Evolutionary conservation across 148 eudicot genomes (phyloP).

Genomic region (Selenicereus undatus): DNA sequence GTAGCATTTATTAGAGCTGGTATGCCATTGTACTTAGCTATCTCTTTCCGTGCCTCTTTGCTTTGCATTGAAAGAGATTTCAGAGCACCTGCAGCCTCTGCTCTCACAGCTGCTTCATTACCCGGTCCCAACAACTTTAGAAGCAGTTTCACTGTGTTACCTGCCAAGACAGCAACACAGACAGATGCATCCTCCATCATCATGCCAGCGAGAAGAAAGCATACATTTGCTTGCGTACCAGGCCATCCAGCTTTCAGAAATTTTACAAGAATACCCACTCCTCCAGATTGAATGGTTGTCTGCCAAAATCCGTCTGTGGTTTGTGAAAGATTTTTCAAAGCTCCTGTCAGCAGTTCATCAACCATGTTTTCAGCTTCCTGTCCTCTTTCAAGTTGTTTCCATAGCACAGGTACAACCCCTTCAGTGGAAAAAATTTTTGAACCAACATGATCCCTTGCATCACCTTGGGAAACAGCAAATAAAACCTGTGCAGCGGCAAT

Average conservation of each 20-base stretch:
- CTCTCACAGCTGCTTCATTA: conserved; percentile 87
- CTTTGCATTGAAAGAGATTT: conserved; percentile 94
- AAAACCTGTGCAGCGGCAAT: conserved; percentile 92
- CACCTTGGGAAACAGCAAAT: conserved; percentile 94
- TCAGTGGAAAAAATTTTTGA: conserved; percentile 98
- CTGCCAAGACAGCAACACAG: conserved; percentile 65
- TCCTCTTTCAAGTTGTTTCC: conserved; percentile 81
- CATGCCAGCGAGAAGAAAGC: conserved; percentile 87
- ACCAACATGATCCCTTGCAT: conserved; percentile 90
- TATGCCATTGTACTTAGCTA: conserved; percentile 77
- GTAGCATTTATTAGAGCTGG: conserved; percentile 96
- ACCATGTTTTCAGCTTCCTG: conserved; percentile 68
- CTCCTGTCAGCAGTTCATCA: conserved; percentile 84
- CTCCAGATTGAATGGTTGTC: conserved; percentile 83
- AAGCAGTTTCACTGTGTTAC: conserved; percentile 78
- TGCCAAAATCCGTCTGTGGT: conserved; percentile 89
- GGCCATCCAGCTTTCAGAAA: conserved; percentile 67
- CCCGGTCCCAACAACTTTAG: conserved; percentile 90
- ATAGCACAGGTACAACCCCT: conserved; percentile 95
- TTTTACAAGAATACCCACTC: conserved; percentile 79
- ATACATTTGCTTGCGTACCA: conserved; percentile 85
- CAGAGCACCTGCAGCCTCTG: conserved; percentile 93
- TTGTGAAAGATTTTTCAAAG: conserved; percentile 78
- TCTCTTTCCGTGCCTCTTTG: conserved; percentile 86
- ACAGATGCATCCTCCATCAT: conserved; percentile 94